Percentiles rank a stretch among this genome's conserved stretches.
phyloP scores from a whole-genome alignment of 129 eudicot genomes.

The Lactuca sativa region DNA sequence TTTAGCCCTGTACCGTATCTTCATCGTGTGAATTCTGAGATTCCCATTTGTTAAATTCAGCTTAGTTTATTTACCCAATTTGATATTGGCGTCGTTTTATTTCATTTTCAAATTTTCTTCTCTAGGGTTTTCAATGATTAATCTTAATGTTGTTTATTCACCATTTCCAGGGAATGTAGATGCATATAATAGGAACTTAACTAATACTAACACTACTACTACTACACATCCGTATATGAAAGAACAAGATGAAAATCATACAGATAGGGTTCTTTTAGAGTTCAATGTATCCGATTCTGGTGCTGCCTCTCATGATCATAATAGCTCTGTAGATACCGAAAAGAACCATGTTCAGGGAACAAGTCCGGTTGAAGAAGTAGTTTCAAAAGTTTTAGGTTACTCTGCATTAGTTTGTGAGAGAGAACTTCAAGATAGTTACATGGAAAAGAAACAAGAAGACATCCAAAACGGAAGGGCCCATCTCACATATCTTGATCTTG shows the following conservation, averaged over 20 bases:
- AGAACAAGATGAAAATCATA: slow-evolving; percentile 29
- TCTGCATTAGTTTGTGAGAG: slow-evolving; percentile 43
- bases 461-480: slow-evolving; percentile 36
- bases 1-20: neutral
- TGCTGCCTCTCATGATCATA: slow-evolving; percentile 16
- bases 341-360: slow-evolving; percentile 32
- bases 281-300: slow-evolving; percentile 38
- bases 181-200: slow-evolving; percentile 35
- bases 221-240: slow-evolving; percentile 16
- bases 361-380: slow-evolving; percentile 46
- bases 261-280: slow-evolving; percentile 39
- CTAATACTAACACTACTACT: slow-evolving; percentile 24
- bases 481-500: slow-evolving; percentile 46
- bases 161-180: slow-evolving; percentile 45
- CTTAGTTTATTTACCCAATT: neutral
- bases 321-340: slow-evolving; percentile 29
- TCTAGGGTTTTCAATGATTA: slow-evolving; percentile 19
- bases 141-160: neutral
- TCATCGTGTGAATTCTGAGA: slow-evolving; percentile 14
- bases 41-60: slow-evolving; percentile 6
- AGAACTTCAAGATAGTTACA: slow-evolving; percentile 32
- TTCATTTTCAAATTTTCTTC: neutral
- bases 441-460: slow-evolving; percentile 29
- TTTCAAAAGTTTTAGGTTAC: slow-evolving; percentile 52
- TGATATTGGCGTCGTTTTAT: neutral